Percentiles rank a stretch among this genome's conserved stretches.
phyloP scores from a whole-genome alignment of 257 asterid genomes.

The Linderniella brevidens region DNA sequence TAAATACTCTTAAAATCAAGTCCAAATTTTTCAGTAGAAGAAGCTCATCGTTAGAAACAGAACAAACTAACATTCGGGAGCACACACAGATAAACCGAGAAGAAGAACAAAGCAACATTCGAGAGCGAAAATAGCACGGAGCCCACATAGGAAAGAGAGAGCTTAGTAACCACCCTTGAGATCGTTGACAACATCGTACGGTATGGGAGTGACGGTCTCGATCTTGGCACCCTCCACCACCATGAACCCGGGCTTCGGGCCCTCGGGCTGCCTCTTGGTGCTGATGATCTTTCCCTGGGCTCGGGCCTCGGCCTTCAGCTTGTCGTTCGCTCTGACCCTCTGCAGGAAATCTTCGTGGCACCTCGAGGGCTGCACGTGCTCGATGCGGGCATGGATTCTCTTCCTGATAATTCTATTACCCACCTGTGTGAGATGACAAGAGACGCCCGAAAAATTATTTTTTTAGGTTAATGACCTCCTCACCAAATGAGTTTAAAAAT shows the following conservation, averaged over 20 bases:
- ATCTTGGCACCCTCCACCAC: conserved; percentile 56
- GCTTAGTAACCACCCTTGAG: conserved; percentile 72
- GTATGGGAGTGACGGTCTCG: conserved; percentile 51
- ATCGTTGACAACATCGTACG: conserved; percentile 82
- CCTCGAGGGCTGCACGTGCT: too few relatives aligned
- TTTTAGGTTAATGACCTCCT: too few relatives aligned
- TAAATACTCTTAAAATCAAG: too few relatives aligned
- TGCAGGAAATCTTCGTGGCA: conserved; percentile 44
- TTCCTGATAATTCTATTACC: conserved; percentile 46
- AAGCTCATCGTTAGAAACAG: too few relatives aligned
- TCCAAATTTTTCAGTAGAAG: too few relatives aligned
- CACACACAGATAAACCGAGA: too few relatives aligned
- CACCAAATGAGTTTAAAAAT: too few relatives aligned
- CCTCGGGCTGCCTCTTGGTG: conserved; percentile 61
- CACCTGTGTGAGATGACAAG: too few relatives aligned
- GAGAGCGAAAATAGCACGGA: too few relatives aligned
- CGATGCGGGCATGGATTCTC: conserved; percentile 71
- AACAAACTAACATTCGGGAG: too few relatives aligned
- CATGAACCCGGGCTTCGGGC: conserved; percentile 80
- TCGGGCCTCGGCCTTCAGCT: conserved; percentile 50
- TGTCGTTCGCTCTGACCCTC: conserved; percentile 47
- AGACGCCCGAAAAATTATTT: not conserved
- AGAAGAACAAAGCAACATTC: too few relatives aligned
- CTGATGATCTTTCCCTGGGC: conserved; percentile 55
- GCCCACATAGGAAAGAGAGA: too few relatives aligned